Conservation (phyloP, 2,329 filamentous ascomycete genomes). For the Paramyrothecium sp. region DNA sequence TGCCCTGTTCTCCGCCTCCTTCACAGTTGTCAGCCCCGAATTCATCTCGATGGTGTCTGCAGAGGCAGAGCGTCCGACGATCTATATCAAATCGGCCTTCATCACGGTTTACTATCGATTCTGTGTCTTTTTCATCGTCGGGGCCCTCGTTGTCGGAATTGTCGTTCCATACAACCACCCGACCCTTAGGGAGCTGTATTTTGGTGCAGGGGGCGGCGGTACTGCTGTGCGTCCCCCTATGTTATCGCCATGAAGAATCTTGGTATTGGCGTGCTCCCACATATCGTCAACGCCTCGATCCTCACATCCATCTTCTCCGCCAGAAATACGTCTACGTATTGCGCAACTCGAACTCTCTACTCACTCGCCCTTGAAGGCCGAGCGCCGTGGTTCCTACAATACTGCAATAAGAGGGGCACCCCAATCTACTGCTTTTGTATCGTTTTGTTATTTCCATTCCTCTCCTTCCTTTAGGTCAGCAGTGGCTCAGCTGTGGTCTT, state of each 20-base stretch:
- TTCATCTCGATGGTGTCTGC: slow-evolving; percentile 67
- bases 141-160: slow-evolving; percentile 63
- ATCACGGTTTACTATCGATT: slow-evolving; percentile 70
- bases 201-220: slow-evolving; percentile 23
- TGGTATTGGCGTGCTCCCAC: slow-evolving; percentile 48
- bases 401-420: slow-evolving; percentile 58
- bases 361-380: slow-evolving; percentile 47
- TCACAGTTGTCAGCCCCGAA: slow-evolving; percentile 64
- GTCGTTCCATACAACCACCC: slow-evolving; percentile 62
- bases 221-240: slow-evolving; percentile 58
- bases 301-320: slow-evolving; percentile 38
- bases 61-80: slow-evolving; percentile 61
- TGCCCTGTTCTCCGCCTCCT: slow-evolving; percentile 58
- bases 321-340: slow-evolving; percentile 51
- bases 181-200: slow-evolving; percentile 50
- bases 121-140: slow-evolving; percentile 66
- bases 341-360: slow-evolving; percentile 44
- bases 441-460: slow-evolving; percentile 47
- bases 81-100: slow-evolving; percentile 62
- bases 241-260: slow-evolving; percentile 59
- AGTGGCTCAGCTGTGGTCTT: slow-evolving; percentile 44
- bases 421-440: slow-evolving; percentile 54
- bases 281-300: slow-evolving; percentile 52
- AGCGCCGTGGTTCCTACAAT: slow-evolving; percentile 48
- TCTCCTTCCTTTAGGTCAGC: slow-evolving; percentile 49